phyloP scores from a whole-genome alignment of 2,329 filamentous ascomycete species.

The Allantophomopsis lycopodina region DNA sequence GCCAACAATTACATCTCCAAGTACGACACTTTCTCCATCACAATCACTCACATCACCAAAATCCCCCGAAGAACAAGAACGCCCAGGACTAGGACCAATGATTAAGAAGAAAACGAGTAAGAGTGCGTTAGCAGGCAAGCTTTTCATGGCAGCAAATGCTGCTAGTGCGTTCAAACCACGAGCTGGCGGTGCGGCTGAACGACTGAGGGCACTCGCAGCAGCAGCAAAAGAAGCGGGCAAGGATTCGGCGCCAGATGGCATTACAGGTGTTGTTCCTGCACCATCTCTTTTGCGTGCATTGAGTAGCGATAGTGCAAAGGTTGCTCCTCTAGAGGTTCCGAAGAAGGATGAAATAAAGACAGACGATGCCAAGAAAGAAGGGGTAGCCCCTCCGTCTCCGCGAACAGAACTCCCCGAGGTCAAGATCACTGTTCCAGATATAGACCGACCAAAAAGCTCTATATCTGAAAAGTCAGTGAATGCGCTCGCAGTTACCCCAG shows the following conservation, averaged over 20 bases:
- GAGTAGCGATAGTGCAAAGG: constrained; percentile 22
- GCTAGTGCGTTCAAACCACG: constrained; percentile 65
- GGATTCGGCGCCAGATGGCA: constrained; percentile 66
- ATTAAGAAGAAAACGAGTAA: constrained; percentile 66
- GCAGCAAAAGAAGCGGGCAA: constrained; percentile 31
- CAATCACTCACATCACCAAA: background rate
- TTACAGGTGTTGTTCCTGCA: constrained; percentile 76
- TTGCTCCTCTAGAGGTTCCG: constrained; percentile 14
- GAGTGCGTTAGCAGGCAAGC: constrained; percentile 58
- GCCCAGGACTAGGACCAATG: constrained; percentile 84
- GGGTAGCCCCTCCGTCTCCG: constrained; percentile 8
- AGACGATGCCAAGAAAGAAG: too few species aligned
- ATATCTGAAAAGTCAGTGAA: constrained; percentile 21
- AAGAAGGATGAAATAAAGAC: background rate
- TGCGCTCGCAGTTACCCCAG: constrained; percentile 17
- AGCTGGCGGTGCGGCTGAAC: constrained; percentile 73
- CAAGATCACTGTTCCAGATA: constrained; percentile 37
- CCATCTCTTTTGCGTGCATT: constrained; percentile 36
- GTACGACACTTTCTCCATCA: background rate
- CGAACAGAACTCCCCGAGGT: constrained; percentile 36
- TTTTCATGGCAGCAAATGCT: constrained; percentile 70
- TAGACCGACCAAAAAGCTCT: constrained; percentile 25
- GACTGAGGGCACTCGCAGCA: constrained; percentile 34
- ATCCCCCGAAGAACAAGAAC: constrained; percentile 20
- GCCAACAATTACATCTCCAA: background rate